phyloP scores from a whole-genome alignment of 78 protist species.

The Dictyostelium brefeldianum region DNA sequence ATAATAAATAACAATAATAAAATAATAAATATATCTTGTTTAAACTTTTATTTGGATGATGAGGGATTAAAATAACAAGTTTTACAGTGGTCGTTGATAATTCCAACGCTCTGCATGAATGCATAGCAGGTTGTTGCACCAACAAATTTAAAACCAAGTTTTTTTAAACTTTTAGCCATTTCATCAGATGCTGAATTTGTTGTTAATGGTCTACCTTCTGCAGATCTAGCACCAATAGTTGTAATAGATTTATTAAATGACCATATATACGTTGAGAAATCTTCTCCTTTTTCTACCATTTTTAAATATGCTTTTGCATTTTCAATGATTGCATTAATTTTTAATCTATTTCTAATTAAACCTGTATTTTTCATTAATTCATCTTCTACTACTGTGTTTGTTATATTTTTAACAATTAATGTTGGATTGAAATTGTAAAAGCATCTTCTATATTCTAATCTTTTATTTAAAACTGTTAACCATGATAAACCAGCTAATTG shows the following conservation, averaged over 20 bases:
- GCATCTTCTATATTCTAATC: background rate
- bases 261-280: constrained; percentile 30
- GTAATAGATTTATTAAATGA: constrained; percentile 21
- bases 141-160: constrained; percentile 40
- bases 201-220: constrained; percentile 20
- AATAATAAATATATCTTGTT: background rate
- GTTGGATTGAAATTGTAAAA: constrained; percentile 42
- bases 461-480: constrained; percentile 35
- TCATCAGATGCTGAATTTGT: constrained; percentile 23
- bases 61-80: constrained; percentile 18
- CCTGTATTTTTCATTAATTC: constrained; percentile 6
- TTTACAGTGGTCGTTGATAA: constrained; percentile 42
- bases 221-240: background rate
- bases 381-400: background rate
- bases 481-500: constrained; percentile 52
- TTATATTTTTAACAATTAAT: constrained; percentile 6
- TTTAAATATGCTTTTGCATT: constrained; percentile 32
- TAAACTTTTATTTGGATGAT: background rate
- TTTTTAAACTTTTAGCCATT: constrained; percentile 58
- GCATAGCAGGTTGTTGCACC: constrained; percentile 75
- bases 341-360: constrained; percentile 38
- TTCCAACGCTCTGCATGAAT: constrained; percentile 59
- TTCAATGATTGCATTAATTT: constrained; percentile 36
- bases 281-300: constrained; percentile 21
- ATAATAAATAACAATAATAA: background rate